phyloP scores from a whole-genome alignment of 495 filamentous ascomycete species.

The Penicillium paradoxum region DNA sequence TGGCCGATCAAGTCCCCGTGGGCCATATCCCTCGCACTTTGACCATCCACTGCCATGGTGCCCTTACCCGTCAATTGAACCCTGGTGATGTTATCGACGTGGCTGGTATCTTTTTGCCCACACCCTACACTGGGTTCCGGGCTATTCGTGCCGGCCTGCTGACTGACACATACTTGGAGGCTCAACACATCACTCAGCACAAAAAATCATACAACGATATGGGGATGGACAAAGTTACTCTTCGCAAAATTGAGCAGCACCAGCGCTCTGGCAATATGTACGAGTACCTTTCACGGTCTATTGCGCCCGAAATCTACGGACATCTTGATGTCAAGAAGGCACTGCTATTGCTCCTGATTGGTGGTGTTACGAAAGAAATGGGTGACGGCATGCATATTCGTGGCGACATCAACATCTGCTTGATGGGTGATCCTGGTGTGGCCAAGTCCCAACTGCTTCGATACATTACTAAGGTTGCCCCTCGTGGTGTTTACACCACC shows the following conservation, averaged over 20 bases:
- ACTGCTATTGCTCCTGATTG: slow-evolving; percentile 86
- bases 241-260: slow-evolving; percentile 76
- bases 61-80: slow-evolving; percentile 75
- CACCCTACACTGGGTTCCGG: slow-evolving; percentile 95
- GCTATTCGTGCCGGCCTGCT: slow-evolving; percentile 91
- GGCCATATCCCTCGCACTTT: slow-evolving; percentile 91
- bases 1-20: slow-evolving; percentile 96
- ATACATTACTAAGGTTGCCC: slow-evolving; percentile 97
- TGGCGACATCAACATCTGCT: slow-evolving; percentile 96
- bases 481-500: slow-evolving; percentile 95
- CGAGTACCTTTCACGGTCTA: slow-evolving; percentile 88
- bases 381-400: slow-evolving; percentile 97
- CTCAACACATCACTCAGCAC: slow-evolving; percentile 88
- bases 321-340: slow-evolving; percentile 98
- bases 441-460: slow-evolving; percentile 97
- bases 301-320: slow-evolving; percentile 95
- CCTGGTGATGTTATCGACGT: slow-evolving; percentile 93
- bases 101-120: slow-evolving; percentile 92
- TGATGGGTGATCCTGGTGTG: slow-evolving; percentile 99
- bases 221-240: slow-evolving; percentile 67
- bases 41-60: slow-evolving; percentile 85
- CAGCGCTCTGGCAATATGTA: slow-evolving; percentile 83
- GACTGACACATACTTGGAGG: slow-evolving; percentile 95
- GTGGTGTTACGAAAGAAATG: slow-evolving; percentile 95
- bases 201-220: slow-evolving; percentile 95